These are phyloP conservation scores for Vigna angularis DNA, from an alignment of 306 rosid species.

Conservation along the genomic window DNA sequence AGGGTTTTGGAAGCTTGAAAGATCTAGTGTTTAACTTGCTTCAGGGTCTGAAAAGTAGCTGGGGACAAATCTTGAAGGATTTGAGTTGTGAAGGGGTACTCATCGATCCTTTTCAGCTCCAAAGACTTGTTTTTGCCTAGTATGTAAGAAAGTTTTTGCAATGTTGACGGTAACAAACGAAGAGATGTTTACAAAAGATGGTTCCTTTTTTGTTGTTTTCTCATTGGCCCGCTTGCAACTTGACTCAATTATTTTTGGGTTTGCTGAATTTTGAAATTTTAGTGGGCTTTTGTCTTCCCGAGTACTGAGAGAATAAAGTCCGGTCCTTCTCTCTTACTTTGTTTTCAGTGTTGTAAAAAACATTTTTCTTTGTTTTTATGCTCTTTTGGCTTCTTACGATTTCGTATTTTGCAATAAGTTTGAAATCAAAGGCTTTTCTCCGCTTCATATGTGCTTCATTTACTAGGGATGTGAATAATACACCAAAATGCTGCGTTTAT, in stretches of 20 bases:
- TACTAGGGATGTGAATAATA: conserved; percentile 33
- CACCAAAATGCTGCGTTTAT: conserved; percentile 45
- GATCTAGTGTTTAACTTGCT: conserved; percentile 53
- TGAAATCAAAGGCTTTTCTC: conserved; percentile 33
- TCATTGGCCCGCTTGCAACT: conserved; percentile 26
- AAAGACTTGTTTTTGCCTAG: not conserved
- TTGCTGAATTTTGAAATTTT: conserved; percentile 39
- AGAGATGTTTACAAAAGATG: conserved; percentile 29
- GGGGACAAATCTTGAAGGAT: conserved; percentile 37
- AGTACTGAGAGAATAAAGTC: conserved; percentile 12
- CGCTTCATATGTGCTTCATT: conserved; percentile 30
- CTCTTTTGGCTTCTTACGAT: conserved; percentile 31
- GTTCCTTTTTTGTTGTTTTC: conserved; percentile 27
- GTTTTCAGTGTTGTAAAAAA: conserved; percentile 33
- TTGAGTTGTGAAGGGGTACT: conserved; percentile 43
- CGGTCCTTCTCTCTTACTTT: conserved; percentile 15
- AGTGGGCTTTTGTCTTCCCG: conserved; percentile 8
- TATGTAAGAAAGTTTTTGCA: not conserved
- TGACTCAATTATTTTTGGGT: conserved; percentile 24
- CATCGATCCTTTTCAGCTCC: conserved; percentile 36
- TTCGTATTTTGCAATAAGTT: conserved; percentile 28
- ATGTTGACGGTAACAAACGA: conserved; percentile 29
- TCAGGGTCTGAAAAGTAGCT: conserved; percentile 37
- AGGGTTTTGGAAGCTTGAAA: conserved; percentile 41
- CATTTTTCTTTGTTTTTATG: conserved; percentile 20